Base-by-base conservation (phyloP, 305 asterid species). In the Striga hermonthica region DNA sequence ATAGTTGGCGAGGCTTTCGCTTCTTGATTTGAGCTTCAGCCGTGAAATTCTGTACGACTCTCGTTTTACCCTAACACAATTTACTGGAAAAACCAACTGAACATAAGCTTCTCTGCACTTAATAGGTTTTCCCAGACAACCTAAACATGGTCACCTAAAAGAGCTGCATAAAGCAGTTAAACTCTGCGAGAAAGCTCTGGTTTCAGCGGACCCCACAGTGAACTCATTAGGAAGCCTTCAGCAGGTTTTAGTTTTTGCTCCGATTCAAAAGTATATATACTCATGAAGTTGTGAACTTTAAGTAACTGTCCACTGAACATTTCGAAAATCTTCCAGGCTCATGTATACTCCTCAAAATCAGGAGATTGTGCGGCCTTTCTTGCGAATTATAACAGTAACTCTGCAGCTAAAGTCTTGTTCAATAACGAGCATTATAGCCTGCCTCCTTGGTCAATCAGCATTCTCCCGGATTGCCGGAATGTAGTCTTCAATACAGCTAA, bases 401-500 rank as follows among this genome's bases (percentile, higher is more conserved):
- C 86, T 36, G 76, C 81, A 35, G 86, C 79, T 3, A 80, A 68
- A 74, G 99, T 93, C 69, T 75, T 82, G 84, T 93, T 93, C 80
- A 90, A 90, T 71, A 88, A 90, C 84, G 77, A 80, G 86, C 97
- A 88, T 71, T 93, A 88, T 56, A 80, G 73, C 71, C 73, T 93
- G 70, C 96, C 95, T 71, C 96, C 99, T 64, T 93, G 97, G 99
- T 93, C 97, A 41, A 86, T 93, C 77, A 88, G 99, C 79, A 88
- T 93, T 74, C 96, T 93, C 57, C 95, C 96, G 0, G 96, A 87
- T 71, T 92, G 98, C 93, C 84, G 81, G 72, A 87, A 81, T 56
- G 96, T 82, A 8, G 97, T 79, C 66, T 92, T 85, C 74, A 92
- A 87, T 67, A 89, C 97, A 53, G 98, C 98, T 76, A 87, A 85